phyloP scores from a whole-genome alignment of 768 basidiomycete species.

The Suillus hirtellus region DNA sequence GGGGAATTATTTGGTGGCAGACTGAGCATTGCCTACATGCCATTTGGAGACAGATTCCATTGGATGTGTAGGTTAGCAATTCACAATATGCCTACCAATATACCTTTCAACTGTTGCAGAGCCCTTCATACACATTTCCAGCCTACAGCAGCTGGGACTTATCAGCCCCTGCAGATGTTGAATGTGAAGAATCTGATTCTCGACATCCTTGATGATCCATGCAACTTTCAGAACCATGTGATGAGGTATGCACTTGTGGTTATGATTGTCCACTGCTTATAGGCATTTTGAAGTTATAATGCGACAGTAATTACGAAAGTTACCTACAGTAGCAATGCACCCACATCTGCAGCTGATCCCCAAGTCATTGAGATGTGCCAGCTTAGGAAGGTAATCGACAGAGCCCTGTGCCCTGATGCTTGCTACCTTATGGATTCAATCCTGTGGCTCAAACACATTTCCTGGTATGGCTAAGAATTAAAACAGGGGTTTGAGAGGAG shows the following conservation, averaged over 20 bases:
- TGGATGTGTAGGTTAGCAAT: background rate
- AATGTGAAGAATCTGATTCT: background rate
- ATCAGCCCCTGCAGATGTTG: background rate
- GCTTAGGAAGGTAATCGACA: slow-evolving; percentile 15
- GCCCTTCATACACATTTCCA: slow-evolving; percentile 1
- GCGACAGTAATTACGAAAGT: background rate
- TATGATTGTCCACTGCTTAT: background rate
- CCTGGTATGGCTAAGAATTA: background rate
- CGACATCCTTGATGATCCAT: background rate
- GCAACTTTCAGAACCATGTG: background rate
- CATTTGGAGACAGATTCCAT: background rate
- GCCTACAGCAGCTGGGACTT: background rate
- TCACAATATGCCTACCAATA: background rate
- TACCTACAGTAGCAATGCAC: background rate
- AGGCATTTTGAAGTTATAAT: background rate
- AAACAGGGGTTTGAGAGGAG: background rate
- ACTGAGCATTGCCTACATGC: background rate
- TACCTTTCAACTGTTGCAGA: background rate
- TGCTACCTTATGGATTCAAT: background rate
- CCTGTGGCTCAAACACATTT: background rate
- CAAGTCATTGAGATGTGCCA: background rate
- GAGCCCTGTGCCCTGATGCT: slow-evolving; percentile 9
- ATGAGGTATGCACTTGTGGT: background rate
- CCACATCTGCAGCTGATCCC: background rate
- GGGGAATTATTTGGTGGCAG: background rate